Base-by-base conservation (phyloP, 2,329 filamentous ascomycete species). In the Aureobasidium melanogenum region DNA sequence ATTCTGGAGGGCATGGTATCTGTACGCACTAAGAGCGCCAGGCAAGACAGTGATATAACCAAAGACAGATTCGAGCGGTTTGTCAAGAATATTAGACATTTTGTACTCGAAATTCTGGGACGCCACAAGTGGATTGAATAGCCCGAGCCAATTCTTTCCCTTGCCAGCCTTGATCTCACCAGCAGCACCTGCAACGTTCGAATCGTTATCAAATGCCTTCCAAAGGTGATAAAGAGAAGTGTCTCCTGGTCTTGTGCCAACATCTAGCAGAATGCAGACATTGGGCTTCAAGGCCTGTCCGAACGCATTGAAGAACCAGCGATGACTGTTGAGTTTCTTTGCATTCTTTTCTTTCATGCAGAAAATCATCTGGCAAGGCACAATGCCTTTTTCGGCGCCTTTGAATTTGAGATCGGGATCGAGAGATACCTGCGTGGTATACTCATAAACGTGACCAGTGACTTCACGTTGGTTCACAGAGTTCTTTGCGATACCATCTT, bases 61-160 rank as follows among this genome's bases (percentile, higher is more conserved):
- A 73, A 99, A 99, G 0, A 96, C 93, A 0, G 91, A 96, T 73
- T 99, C 94, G 2, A 99, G 79, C 0, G 94, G 94, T 74, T 99
- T 99, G 73, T 99, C 94, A 28, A 99, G 81, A 69, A 99, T 99
- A 69, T 99, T 99, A 43, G 91, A 96, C 91, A 99, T 97, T 76
- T 99, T 99, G 80, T 99, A 99, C 78, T 99, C 94, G 67, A 99
- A 99, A 73, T 99, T 99, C 70, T 99, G 94, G 48, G 91, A 96
- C 0, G 94, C 94, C 17, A 99, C 93, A 6, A 99, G 80, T 0
- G 94, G 94, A 69, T 99, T 99, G 48, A 99, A 79, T 17, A 99
- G 81, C 64, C 93, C 91, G 5, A 85, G 79, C 70, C 91, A 92
- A 26, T 83, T 86, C 66, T 87, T 90, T 8, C 94, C 94, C 73